These are phyloP conservation scores for Cordyceps cicadae DNA, from an alignment of 2,329 filamentous ascomycete genomes.

Conservation along the genomic window DNA sequence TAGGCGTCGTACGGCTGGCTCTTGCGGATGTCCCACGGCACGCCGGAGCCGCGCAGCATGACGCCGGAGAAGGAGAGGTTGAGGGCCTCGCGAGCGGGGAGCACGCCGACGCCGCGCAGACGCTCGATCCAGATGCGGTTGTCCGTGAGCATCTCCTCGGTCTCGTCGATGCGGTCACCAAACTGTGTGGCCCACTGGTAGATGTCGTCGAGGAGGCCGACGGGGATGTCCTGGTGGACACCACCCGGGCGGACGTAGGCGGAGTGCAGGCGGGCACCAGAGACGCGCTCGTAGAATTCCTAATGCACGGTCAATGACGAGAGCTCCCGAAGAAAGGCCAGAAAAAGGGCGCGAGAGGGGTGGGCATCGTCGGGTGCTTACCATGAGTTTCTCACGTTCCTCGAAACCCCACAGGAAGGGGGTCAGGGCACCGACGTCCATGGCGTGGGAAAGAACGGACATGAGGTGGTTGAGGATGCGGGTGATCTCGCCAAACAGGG, in stretches of 20 bases:
- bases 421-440: slow-evolving; percentile 97
- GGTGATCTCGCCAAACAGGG: slow-evolving; percentile 91
- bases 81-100: slow-evolving; percentile 85
- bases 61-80: slow-evolving; percentile 96
- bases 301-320: slow-evolving; percentile 28
- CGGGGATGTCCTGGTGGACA: slow-evolving; percentile 88
- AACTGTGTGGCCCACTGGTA: slow-evolving; percentile 99
- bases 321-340: neutral
- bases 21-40: slow-evolving; percentile 96
- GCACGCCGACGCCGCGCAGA: slow-evolving; percentile 84
- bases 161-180: slow-evolving; percentile 95
- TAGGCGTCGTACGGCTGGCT: slow-evolving; percentile 96
- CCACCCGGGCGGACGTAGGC: slow-evolving; percentile 95
- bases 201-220: slow-evolving; percentile 94
- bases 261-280: slow-evolving; percentile 91
- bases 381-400: slow-evolving; percentile 99
- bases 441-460: slow-evolving; percentile 93
- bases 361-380: slow-evolving; percentile 36
- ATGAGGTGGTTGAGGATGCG: slow-evolving; percentile 94
- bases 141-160: slow-evolving; percentile 95
- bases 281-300: slow-evolving; percentile 99
- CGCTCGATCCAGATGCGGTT: slow-evolving; percentile 99
- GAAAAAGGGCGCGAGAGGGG: neutral
- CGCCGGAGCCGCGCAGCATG: slow-evolving; percentile 93
- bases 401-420: slow-evolving; percentile 99